Percentiles rank a stretch among this genome's conserved stretches.
Conservation (phyloP, 1,284 basidiomycete genomes). For the Malassezia brasiliensis region DNA sequence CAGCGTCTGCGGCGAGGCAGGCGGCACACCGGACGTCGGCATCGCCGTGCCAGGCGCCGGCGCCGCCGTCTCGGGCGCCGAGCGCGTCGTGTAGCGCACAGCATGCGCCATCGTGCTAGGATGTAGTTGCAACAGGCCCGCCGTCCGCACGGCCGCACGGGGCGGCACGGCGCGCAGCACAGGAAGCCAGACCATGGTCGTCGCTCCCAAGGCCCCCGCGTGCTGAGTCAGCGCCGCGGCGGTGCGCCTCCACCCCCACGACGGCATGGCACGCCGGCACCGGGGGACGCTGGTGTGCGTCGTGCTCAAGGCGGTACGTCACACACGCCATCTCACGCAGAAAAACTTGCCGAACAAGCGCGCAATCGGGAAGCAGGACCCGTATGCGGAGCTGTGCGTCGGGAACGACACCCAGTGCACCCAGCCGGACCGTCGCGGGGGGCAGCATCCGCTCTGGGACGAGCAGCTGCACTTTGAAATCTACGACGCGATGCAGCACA, state of each 20-base stretch:
- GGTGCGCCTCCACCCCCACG: too few species aligned
- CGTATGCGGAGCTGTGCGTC: constrained; percentile 72
- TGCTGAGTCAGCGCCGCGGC: background rate
- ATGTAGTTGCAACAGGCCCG: too few species aligned
- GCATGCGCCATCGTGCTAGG: too few species aligned
- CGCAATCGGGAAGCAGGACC: constrained; percentile 76
- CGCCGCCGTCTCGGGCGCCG: background rate
- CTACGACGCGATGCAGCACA: constrained; percentile 58
- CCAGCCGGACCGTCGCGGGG: constrained; percentile 74
- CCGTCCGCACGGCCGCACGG: too few species aligned
- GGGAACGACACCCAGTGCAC: constrained; percentile 60
- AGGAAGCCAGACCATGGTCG: too few species aligned
- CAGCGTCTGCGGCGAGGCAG: background rate
- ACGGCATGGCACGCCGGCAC: constrained; percentile 49
- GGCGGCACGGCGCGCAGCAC: background rate
- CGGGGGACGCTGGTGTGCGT: constrained; percentile 92
- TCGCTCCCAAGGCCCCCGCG: too few species aligned
- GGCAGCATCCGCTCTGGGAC: constrained; percentile 98
- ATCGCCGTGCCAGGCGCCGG: background rate
- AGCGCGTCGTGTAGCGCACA: too few species aligned
- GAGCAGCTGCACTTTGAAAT: constrained; percentile 91
- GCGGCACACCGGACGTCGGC: background rate
- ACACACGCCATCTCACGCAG: constrained; percentile 4
- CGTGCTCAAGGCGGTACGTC: constrained; percentile 81
- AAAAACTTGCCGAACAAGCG: constrained; percentile 44